Evolutionary conservation across 1,139 yeast species (phyloP), one percentile per base, ranked within the genome.

Genomic region (Suhomyces coccinellae): DNA sequence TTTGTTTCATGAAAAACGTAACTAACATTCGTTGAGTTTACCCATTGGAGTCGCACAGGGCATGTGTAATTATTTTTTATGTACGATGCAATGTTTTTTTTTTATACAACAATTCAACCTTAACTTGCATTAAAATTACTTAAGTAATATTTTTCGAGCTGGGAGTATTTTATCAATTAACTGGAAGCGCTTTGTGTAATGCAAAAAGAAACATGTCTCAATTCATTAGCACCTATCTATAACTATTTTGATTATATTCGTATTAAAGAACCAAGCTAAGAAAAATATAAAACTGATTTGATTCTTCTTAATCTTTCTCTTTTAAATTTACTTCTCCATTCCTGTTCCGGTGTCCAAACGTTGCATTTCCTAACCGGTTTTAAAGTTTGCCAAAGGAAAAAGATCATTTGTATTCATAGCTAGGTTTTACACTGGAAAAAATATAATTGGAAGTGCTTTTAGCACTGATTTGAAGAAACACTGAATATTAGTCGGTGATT

Each of bases 21-120:
- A 40, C 44, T 44, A 37, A 37, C 44, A 44, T 36, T 34, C 20
- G 32, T 28, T 30, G 43, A 22, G 30, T 27, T 14, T 31, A 24
- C 16, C 37, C 28, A 30, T 32, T 43, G 14, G 34, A 24, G 33
- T 38, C 35, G 44, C 41, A 40, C 34, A 13, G 38, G 16, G 16
- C 31, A 30, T 17, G 24, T 44, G 31, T 44, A 40, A 44, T 41
- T 44, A 45, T 45, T 45, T 34, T 45, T 41, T 44, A 44, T 38
- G 48, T 34, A 17, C 31, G 36, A 38, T 45, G 36, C 42, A 41
- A 28, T 24, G 14, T 34, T 41, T 38, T 40, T 30, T 36, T 22
- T 34, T 28, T 28, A 20, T 26, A 28, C 34, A 32, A 37, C 34
- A 13, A 16, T 36, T 32, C 34, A 35, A 38, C 45, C 44, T 45